Evolutionary conservation across 345 rosid genomes (phyloP).

Genomic region (Melaleuca quinquenervia): DNA sequence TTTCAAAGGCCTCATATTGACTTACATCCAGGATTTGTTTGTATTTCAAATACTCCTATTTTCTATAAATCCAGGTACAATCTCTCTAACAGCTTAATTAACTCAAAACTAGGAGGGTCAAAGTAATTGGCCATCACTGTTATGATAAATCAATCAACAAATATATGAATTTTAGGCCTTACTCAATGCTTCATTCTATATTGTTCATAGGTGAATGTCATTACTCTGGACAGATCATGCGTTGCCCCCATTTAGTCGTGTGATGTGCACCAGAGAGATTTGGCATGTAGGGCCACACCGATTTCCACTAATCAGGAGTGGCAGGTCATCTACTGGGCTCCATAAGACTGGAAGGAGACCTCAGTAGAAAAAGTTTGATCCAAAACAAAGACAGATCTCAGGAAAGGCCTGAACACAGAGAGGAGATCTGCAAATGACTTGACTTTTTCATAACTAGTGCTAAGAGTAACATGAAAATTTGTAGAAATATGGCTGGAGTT

Average conservation of each 20-base stretch:
- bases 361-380: no score
- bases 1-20: not conserved
- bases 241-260: not conserved
- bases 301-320: not conserved
- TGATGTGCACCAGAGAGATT: not conserved
- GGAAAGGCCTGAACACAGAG: no score
- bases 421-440: no score
- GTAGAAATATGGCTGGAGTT: no score
- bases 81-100: not conserved
- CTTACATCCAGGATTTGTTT: not conserved
- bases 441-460: no score
- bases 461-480: no score
- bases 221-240: not conserved
- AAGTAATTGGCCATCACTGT: not conserved
- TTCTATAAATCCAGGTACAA: not conserved
- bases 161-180: not conserved
- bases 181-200: not conserved
- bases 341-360: not conserved
- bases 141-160: not conserved
- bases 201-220: not conserved
- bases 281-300: not conserved
- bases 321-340: not conserved
- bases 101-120: not conserved
- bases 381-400: no score
- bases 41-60: not conserved